phyloP scores from a whole-genome alignment of 164 flowering plant species.

The Annona squamosa region DNA sequence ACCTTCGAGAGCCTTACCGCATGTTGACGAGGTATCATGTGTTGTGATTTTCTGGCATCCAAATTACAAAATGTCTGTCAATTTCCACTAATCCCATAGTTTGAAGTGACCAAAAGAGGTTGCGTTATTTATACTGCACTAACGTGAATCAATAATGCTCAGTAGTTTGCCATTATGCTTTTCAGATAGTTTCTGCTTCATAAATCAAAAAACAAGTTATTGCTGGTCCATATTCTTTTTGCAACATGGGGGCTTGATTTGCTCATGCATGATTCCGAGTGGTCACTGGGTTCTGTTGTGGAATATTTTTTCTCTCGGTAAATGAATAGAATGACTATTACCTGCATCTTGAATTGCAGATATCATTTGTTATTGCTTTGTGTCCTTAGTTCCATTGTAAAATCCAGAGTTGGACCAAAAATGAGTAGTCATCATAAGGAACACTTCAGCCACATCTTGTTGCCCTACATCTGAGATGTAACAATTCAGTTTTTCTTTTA shows the following conservation, averaged over 20 bases:
- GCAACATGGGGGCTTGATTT: neutral
- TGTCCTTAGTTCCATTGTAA: too few species aligned
- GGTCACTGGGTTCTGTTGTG: neutral
- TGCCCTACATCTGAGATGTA: neutral
- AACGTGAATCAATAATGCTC: neutral
- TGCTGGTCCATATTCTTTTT: neutral
- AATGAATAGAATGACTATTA: too few species aligned
- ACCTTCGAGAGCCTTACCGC: slow-evolving; percentile 97
- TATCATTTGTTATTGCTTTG: too few species aligned
- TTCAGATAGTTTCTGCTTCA: neutral
- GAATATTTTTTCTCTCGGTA: neutral
- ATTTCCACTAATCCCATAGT: neutral
- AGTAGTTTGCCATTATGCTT: neutral
- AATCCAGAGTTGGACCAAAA: neutral
- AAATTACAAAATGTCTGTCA: neutral
- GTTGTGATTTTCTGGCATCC: neutral
- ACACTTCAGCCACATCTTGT: neutral
- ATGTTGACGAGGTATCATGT: slow-evolving; percentile 80
- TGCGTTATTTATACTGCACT: neutral
- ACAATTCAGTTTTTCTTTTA: neutral
- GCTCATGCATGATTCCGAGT: neutral
- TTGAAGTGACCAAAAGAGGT: neutral
- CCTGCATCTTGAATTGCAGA: too few species aligned
- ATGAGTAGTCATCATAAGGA: neutral
- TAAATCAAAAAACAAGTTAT: neutral